phyloP scores from a whole-genome alignment of 139 green algal genomes.

The Pycnococcus provasolii region DNA sequence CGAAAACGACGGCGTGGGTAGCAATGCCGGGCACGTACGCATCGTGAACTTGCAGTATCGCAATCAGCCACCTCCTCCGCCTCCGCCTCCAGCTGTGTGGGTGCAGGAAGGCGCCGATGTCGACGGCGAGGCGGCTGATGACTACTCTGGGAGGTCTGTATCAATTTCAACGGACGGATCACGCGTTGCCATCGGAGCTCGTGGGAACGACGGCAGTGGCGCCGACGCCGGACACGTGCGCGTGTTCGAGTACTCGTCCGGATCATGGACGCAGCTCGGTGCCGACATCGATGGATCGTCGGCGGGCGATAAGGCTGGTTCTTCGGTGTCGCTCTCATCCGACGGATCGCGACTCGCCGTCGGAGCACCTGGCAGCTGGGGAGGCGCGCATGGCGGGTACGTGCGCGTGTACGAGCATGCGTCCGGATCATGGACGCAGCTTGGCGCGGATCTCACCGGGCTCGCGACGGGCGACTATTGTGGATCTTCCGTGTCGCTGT shows the following conservation, averaged over 20 bases:
- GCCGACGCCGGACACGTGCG: no score
- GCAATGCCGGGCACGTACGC: slow-evolving; percentile 5
- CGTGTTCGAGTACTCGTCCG: background rate
- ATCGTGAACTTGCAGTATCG: background rate
- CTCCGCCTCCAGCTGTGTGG: no score
- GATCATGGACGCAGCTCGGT: background rate
- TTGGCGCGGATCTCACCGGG: background rate
- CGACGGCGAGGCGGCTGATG: background rate
- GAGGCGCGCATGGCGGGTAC: background rate
- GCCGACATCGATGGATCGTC: background rate
- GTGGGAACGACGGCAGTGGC: background rate
- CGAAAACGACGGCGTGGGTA: slow-evolving; percentile 1
- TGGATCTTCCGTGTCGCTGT: background rate
- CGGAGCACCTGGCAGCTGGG: background rate
- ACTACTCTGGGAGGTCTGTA: background rate
- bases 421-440: background rate
- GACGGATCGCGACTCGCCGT: background rate
- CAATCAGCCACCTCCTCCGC: no score
- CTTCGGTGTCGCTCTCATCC: background rate
- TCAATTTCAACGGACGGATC: background rate
- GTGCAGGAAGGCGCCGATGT: background rate
- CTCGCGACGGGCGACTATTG: background rate
- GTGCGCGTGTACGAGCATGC: background rate
- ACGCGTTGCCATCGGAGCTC: background rate
- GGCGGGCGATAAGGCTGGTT: background rate